Evolutionary conservation across 768 basidiomycete species (phyloP).

Genomic region (Russula foetens): DNA sequence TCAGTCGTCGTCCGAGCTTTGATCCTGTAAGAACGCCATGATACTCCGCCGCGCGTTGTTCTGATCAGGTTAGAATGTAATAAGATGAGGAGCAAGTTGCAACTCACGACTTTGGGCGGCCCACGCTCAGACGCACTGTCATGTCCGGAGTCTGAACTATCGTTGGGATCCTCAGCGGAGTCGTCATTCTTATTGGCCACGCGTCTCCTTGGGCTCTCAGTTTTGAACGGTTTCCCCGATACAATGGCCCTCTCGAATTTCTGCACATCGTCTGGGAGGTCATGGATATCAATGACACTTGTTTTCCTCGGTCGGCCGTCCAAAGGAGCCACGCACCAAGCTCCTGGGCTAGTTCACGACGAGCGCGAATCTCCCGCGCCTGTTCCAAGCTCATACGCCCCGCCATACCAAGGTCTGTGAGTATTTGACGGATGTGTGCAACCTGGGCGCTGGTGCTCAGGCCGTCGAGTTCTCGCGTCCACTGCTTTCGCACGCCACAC

Average conservation of each 20-base stretch:
- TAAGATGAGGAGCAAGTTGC: no score
- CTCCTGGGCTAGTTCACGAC: constrained; percentile 70
- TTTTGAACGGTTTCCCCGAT: constrained; percentile 26
- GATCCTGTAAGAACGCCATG: constrained; percentile 62
- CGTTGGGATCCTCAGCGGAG: constrained; percentile 27
- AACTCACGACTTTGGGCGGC: constrained; percentile 4
- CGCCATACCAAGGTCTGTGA: constrained; percentile 71
- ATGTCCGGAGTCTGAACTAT: constrained; percentile 29
- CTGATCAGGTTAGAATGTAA: constrained; percentile 21
- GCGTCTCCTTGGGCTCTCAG: constrained; percentile 15
- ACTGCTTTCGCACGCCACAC: constrained; percentile 70
- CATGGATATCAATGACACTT: neutral
- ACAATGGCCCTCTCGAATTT: constrained; percentile 51
- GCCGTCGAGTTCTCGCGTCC: constrained; percentile 65
- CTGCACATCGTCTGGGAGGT: constrained; percentile 59
- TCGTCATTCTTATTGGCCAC: constrained; percentile 17
- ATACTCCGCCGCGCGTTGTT: constrained; percentile 50
- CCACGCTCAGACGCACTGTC: constrained; percentile 14
- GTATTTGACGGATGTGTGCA: constrained; percentile 50
- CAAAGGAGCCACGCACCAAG: constrained; percentile 43
- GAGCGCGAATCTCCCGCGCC: constrained; percentile 64
- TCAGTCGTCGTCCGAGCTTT: constrained; percentile 55
- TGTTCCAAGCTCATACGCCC: constrained; percentile 73
- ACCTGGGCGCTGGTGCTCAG: constrained; percentile 55
- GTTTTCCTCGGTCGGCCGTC: no score